Base-by-base conservation (phyloP, 2,329 filamentous ascomycete genomes). In the Sarocladium kiliense region DNA sequence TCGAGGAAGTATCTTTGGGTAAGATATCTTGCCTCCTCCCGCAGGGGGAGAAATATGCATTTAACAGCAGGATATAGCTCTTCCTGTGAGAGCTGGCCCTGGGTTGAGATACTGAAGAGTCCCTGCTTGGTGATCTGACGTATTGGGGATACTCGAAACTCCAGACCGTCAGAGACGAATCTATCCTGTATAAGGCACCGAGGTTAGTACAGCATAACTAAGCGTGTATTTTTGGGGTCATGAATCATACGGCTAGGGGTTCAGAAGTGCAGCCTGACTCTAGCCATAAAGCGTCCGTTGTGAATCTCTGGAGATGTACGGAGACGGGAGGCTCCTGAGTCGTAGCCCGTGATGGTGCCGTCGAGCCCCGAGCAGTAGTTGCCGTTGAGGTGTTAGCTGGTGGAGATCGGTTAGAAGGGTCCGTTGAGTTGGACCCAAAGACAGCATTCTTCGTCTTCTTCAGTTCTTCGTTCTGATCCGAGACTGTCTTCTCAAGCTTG, bases 1-100 rank as follows among this genome's bases (percentile, higher is more conserved):
- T 51, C 47, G 27, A 51, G 18, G 18, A 51, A 51, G 27, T 51
- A 51, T n/a, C 23, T 32, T 27, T 51, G 47, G 14, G 30, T 51
- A 12, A 51, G 30, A 25, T 51, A 51, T 14, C 27, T 5, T 10
- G 27, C 47, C 21, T 51, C 47, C 21, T 51, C 27, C 11, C 47
- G 18, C 6, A 51, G 18, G 4, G 47, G 47, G 3, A 51, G 27
- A 12, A 32, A 51, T 11, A 51, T 51, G 18, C 47, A 36, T 36
- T 51, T 51, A 3, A 23, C 16, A 3, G 47, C 23, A 6, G 47
- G n/a, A 18, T 51, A 51, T n/a, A 51, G 18, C 3, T 27, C 47
- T 3, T 36, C 30, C 6, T 3, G 4, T 14, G 47, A 14, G 23
- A 5, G 11, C 30, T 36, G 47, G 23, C 18, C 30, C 18, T 44